Conservation (phyloP, 2,329 filamentous ascomycete genomes). For the Triangularia setosa region DNA sequence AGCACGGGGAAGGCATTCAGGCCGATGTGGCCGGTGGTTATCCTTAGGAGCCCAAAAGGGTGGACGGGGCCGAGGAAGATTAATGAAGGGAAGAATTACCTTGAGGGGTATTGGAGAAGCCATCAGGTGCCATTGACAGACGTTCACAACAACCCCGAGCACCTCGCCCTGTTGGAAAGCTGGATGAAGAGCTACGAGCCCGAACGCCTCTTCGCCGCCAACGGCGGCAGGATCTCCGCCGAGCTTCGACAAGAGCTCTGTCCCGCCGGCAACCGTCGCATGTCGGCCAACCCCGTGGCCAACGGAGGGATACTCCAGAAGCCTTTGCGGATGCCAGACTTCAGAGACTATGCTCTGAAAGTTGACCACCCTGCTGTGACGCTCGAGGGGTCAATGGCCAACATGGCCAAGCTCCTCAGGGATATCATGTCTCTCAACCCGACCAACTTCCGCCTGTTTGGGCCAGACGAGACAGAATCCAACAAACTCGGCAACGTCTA, state of each 20-base stretch:
- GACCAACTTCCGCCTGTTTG: slow-evolving; percentile 69
- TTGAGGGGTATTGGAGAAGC: slow-evolving; percentile 74
- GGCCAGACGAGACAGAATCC: slow-evolving; percentile 76
- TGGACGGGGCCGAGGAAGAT: slow-evolving; percentile 74
- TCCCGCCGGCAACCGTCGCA: slow-evolving; percentile 62
- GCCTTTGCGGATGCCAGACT: slow-evolving; percentile 66
- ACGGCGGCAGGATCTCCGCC: slow-evolving; percentile 53
- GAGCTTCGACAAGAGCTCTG: slow-evolving; percentile 56
- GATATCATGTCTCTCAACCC: slow-evolving; percentile 64
- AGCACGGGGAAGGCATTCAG: slow-evolving; percentile 66
- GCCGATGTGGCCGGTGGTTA: slow-evolving; percentile 73
- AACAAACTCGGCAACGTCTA: slow-evolving; percentile 74
- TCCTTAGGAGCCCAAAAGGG: slow-evolving; percentile 73
- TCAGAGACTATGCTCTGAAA: slow-evolving; percentile 61
- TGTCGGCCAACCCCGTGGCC: slow-evolving; percentile 73
- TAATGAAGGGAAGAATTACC: slow-evolving; percentile 56
- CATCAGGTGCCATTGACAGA: slow-evolving; percentile 76
- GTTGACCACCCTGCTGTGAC: slow-evolving; percentile 58
- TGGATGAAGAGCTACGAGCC: slow-evolving; percentile 78
- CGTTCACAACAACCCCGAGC: slow-evolving; percentile 59
- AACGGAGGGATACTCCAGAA: slow-evolving; percentile 67
- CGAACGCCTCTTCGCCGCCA: slow-evolving; percentile 61
- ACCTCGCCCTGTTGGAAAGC: slow-evolving; percentile 64
- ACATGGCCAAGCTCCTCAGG: slow-evolving; percentile 63
- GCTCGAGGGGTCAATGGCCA: slow-evolving; percentile 61